Evolutionary conservation across 768 basidiomycete genomes (phyloP), one percentile per base, ranked within the genome.

Genomic region (Auricularia cornea): DNA sequence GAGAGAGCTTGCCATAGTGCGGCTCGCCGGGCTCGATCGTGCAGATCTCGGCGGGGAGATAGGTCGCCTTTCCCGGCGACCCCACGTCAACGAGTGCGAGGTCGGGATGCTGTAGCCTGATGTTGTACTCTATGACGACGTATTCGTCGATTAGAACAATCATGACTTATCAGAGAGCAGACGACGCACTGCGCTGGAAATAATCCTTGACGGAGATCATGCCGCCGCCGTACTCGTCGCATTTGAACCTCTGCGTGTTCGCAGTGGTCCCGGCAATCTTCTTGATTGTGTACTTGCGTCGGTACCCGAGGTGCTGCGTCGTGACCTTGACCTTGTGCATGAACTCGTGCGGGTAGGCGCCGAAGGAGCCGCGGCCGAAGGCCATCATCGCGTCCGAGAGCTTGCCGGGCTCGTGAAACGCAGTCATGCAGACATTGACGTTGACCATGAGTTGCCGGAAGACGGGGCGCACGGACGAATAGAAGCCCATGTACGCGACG

Each of bases 31-130:
- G 72, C 40, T 84, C 70, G 59, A 92, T 87, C 29, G 82, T 75
- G 75, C 90, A 92, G 1, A 92, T 60, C 70, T 92, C 90, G 0
- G 88, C 84, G 0, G 90, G 90, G 1, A 90, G 72, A 67, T 72
- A 82, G 66, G 78, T 74, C 40, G 72, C 67, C 68, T 81, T 78
- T 16, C 67, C 61, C 51, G 73, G 70, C 11, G 80, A 80, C 6
- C 84, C 83, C 6, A 88, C 81, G 64, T 88, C 81, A 41, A 88
- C 79, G 8, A 87, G 44, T 18, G 44, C 84, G 59, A 87, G 68
- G 1, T 85, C 73, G 77, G 51, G 72, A 51, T 78, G 65, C 28
- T 71, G 71, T 8, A 92, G 69, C 0, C 62, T 79, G 41, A 83
- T 84, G 0, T 80, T 79, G 67, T 90, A 84, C 67, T 86, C 89